Percentiles rank a stretch among this genome's conserved stretches.
Conservation (phyloP, 2,329 filamentous ascomycete species). For the Sclerotinia spermophila region DNA sequence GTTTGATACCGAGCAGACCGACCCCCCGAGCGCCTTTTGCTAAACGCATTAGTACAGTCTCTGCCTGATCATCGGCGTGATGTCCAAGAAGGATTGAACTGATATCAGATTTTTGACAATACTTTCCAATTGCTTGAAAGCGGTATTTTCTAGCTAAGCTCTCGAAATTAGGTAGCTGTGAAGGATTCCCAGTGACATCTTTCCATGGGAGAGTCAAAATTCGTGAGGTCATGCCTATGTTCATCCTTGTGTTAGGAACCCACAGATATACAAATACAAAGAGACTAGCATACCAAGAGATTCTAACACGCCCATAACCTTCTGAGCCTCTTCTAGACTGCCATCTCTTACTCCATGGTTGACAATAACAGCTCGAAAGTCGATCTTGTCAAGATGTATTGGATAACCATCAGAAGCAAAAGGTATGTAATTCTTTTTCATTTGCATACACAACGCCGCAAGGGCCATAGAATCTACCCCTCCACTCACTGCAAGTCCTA, state of each 20-base stretch:
- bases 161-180: slow-evolving; percentile 64
- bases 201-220: slow-evolving; percentile 50
- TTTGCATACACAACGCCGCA: slow-evolving; percentile 63
- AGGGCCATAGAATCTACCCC: slow-evolving; percentile 98
- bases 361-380: slow-evolving; percentile 49
- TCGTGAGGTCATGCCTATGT: slow-evolving; percentile 31
- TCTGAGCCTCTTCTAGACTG: slow-evolving; percentile 50
- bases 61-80: slow-evolving; percentile 85
- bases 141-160: slow-evolving; percentile 69
- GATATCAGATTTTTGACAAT: slow-evolving; percentile 52
- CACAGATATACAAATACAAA: neutral
- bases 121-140: slow-evolving; percentile 65
- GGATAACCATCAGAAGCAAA: slow-evolving; percentile 2
- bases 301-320: slow-evolving; percentile 41
- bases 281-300: slow-evolving; percentile 24
- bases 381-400: slow-evolving; percentile 9
- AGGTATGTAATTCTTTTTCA: slow-evolving; percentile 27
- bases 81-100: slow-evolving; percentile 73
- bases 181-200: slow-evolving; percentile 38
- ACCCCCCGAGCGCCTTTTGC: slow-evolving; percentile 61
- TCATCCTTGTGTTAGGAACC: neutral
- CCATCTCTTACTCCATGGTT: slow-evolving; percentile 55
- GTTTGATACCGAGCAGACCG: slow-evolving; percentile 69
- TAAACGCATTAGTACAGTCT: slow-evolving; percentile 81
- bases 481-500: slow-evolving; percentile 80